A percentile compares a stretch with the other conserved stretches of the same genome.
These are phyloP conservation scores for Viridothelium virens DNA, from an alignment of 495 filamentous ascomycete species.

Conservation along the genomic window DNA sequence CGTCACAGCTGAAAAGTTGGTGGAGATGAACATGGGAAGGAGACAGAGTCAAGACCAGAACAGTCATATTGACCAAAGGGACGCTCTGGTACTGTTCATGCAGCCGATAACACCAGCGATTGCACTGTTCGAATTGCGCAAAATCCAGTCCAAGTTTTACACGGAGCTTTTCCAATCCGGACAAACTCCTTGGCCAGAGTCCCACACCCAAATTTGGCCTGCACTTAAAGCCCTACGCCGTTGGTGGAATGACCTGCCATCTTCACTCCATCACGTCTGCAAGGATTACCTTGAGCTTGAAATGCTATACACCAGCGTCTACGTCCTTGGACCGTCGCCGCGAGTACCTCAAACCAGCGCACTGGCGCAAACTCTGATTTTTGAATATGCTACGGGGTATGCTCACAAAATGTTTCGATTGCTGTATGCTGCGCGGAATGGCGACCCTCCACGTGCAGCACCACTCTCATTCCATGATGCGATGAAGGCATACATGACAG, in stretches of 20 bases:
- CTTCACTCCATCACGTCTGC: constrained; percentile 50
- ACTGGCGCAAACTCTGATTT: constrained; percentile 67
- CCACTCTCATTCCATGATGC: constrained; percentile 69
- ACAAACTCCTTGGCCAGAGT: constrained; percentile 42
- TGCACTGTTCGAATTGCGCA: constrained; percentile 66
- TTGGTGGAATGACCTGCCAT: constrained; percentile 48
- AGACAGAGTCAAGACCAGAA: not conserved
- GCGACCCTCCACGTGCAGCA: constrained; percentile 38
- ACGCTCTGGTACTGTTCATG: not conserved
- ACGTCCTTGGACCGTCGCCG: constrained; percentile 68
- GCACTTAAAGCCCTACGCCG: constrained; percentile 24
- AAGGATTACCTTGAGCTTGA: constrained; percentile 71
- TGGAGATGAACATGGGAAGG: constrained; percentile 23
- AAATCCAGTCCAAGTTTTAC: constrained; percentile 73
- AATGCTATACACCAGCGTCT: constrained; percentile 73
- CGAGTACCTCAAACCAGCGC: constrained; percentile 54
- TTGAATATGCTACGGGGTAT: constrained; percentile 73
- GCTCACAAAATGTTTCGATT: constrained; percentile 49
- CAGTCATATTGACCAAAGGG: not conserved
- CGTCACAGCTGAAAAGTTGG: not conserved
- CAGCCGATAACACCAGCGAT: constrained; percentile 30
- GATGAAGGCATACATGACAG: constrained; percentile 63
- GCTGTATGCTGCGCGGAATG: constrained; percentile 41
- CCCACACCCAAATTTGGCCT: constrained; percentile 34
- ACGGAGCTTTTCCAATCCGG: constrained; percentile 70